Base-by-base conservation (phyloP, 371 early-diverging fungal genomes). In the Nematocida ironsii region DNA sequence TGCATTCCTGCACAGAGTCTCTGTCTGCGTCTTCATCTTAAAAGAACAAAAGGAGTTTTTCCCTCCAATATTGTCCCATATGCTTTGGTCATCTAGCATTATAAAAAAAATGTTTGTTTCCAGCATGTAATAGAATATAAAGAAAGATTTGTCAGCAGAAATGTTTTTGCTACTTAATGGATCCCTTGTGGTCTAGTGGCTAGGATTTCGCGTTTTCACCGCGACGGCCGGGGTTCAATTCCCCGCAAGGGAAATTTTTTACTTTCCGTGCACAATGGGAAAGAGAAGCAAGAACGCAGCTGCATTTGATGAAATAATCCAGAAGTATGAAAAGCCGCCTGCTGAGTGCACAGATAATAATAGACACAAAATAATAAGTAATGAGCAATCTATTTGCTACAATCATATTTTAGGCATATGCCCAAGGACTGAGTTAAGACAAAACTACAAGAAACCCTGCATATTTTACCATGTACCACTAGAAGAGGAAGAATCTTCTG, bases 1-100 rank as follows among this genome's bases (percentile, higher is more conserved):
- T 85, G 92, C 92, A 86, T 97, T 95, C 84, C 94, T 92, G 89
- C 98, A 98, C 80, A 98, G 66, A 2, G 48, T 93, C 13, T 75
- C 92, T 42, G 90, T 91, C 27, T 90, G 86, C 11, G 94, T 94
- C 84, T 91, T 92, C 87, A 84, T 74, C 71, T 85, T 86, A 73
- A 83, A 88, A 23, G 84, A 62, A 33, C 84, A 72, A 42, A 83
- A 83, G 13, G 73, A 76, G 27, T 45, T 60, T 44, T 76, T 72
- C n/a, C 69, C 73, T 47, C 87, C 85, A 40, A 87, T 87, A 45
- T 47, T 73, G 27, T 82, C 62, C 87, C 87, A 87, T 33, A 86
- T 85, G 54, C 64, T 75, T 68, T 84, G 75, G 80, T 86, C 86
- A 47, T 75, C 73, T 84, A 86, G n/a, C 80, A 72, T 71, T 9